Evolutionary conservation across 2,329 filamentous ascomycete genomes (phyloP).

Genomic region (Rutstroemia sp.): DNA sequence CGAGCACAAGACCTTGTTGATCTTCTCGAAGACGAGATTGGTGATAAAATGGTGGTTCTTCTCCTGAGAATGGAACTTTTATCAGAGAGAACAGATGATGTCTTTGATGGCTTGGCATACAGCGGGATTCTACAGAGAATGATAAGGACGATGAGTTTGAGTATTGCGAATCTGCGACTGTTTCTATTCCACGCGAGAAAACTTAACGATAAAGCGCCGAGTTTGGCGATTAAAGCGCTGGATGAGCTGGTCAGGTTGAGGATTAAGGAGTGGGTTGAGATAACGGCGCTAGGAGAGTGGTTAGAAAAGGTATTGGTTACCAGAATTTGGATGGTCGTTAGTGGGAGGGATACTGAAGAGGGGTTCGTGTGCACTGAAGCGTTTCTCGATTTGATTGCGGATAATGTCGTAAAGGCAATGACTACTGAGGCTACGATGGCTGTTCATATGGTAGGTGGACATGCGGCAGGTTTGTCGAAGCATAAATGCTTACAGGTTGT

Average conservation of each 20-base stretch:
- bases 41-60: conserved; percentile 56
- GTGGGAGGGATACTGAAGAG: conserved; percentile 33
- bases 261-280: conserved; percentile 34
- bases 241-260: conserved; percentile 56
- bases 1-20: conserved; percentile 52
- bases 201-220: conserved; percentile 48
- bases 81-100: conserved; percentile 38
- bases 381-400: conserved; percentile 40
- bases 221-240: conserved; percentile 44
- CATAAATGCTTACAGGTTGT: conserved; percentile 11
- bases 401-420: conserved; percentile 41
- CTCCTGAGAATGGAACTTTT: conserved; percentile 64
- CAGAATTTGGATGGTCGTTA: conserved; percentile 57
- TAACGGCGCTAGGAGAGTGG: conserved; percentile 45
- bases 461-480: not conserved
- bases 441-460: conserved; percentile 52
- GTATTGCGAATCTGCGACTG: conserved; percentile 56
- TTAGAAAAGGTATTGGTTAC: conserved; percentile 63
- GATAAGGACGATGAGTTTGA: conserved; percentile 51
- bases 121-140: conserved; percentile 51
- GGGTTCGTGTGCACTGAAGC: conserved; percentile 33
- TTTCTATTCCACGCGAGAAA: conserved; percentile 62
- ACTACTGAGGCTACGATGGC: conserved; percentile 56
- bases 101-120: conserved; percentile 43
- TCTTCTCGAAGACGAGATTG: conserved; percentile 54